phyloP scores from a whole-genome alignment of 345 rosid species.

The Firmiana major region DNA sequence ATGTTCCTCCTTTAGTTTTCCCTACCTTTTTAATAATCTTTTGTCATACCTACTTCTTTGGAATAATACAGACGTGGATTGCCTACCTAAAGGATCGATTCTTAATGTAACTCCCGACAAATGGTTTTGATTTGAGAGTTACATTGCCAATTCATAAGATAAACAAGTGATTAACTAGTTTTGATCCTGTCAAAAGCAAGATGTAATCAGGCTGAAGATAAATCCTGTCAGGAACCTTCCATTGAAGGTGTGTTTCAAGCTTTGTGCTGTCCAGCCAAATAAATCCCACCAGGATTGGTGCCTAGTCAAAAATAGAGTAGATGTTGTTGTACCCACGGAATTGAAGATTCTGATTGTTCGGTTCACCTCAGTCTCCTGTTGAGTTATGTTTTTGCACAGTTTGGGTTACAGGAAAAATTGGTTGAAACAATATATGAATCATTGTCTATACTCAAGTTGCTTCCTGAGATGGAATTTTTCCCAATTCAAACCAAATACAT shows the following conservation, averaged over 20 bases:
- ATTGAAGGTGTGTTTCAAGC: not conserved
- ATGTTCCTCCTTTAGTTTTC: too few relatives aligned
- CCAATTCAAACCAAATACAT: not conserved
- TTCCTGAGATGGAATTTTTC: not conserved
- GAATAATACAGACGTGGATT: too few relatives aligned
- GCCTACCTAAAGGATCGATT: too few relatives aligned
- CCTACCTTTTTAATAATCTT: too few relatives aligned
- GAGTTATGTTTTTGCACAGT: not conserved
- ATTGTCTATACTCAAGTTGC: not conserved
- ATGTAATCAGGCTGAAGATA: not conserved
- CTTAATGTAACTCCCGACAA: too few relatives aligned
- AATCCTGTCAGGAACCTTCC: not conserved
- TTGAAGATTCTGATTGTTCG: not conserved
- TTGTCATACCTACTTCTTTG: too few relatives aligned
- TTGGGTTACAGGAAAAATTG: not conserved
- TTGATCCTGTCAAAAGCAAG: not conserved
- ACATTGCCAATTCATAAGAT: not conserved
- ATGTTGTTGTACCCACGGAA: not conserved
- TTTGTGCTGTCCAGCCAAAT: not conserved
- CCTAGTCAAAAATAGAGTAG: not conserved
- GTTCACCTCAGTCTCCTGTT: not conserved
- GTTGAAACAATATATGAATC: not conserved
- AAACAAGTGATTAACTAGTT: not conserved
- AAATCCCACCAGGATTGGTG: not conserved
- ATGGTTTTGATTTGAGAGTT: too few relatives aligned